A percentile compares a stretch with the other conserved stretches of the same genome.
phyloP scores from a whole-genome alignment of 768 basidiomycete genomes.

The Kwoniella sp. region DNA sequence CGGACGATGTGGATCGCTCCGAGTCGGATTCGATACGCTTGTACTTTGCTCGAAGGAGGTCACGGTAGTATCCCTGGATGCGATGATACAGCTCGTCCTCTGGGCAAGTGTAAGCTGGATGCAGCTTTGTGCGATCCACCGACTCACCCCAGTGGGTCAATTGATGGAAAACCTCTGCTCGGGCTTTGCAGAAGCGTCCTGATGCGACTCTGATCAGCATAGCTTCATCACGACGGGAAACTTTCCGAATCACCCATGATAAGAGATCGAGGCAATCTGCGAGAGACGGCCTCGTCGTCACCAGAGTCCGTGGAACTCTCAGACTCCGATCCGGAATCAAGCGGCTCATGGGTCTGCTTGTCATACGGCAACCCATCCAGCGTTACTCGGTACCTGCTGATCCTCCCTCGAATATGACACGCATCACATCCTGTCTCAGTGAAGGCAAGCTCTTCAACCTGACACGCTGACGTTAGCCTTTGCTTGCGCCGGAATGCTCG shows the following conservation, averaged over 20 bases:
- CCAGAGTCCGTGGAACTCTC: not conserved
- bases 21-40: constrained; percentile 47
- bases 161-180: constrained; percentile 40
- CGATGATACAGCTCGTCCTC: constrained; percentile 33
- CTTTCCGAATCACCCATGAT: constrained; percentile 25
- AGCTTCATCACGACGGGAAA: not conserved
- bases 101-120: constrained; percentile 63
- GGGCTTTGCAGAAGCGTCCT: constrained; percentile 36
- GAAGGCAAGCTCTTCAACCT: constrained; percentile 54
- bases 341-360: constrained; percentile 59
- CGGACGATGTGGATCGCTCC: constrained; percentile 10
- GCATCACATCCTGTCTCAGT: constrained; percentile 70
- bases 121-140: not conserved
- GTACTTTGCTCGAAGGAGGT: constrained; percentile 41
- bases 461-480: not conserved
- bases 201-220: not conserved
- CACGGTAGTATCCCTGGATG: constrained; percentile 33
- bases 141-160: constrained; percentile 53
- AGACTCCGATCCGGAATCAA: constrained; percentile 4
- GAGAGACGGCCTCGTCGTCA: not conserved
- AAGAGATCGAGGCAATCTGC: constrained; percentile 12
- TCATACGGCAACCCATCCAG: constrained; percentile 70
- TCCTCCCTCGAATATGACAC: constrained; percentile 68
- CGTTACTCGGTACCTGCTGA: constrained; percentile 62
- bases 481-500: not conserved